phyloP scores from a whole-genome alignment of 257 asterid genomes.

The Rubia yunnanensis region DNA sequence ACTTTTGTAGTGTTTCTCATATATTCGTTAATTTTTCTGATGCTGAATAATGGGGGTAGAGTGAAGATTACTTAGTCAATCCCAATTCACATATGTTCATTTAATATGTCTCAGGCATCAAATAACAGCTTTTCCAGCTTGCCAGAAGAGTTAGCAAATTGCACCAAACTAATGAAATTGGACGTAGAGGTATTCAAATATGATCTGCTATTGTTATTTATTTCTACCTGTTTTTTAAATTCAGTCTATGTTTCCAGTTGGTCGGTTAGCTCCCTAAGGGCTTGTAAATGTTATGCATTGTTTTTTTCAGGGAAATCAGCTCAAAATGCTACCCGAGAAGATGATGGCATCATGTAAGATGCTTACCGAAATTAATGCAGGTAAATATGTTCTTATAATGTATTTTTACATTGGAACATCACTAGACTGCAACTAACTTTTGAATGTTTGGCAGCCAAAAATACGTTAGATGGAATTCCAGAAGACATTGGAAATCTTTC shows the following conservation, averaged over 20 bases:
- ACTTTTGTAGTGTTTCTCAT: neutral
- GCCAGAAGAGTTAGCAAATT: conserved; percentile 78
- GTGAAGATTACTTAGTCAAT: neutral
- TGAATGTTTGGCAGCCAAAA: conserved; percentile 50
- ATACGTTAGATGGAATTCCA: conserved; percentile 55
- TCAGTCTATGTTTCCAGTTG: neutral
- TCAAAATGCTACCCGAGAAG: conserved; percentile 44
- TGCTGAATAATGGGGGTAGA: neutral
- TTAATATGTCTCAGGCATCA: conserved; percentile 61
- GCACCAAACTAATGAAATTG: conserved; percentile 64
- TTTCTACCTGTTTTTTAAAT: no score
- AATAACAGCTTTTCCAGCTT: conserved; percentile 71
- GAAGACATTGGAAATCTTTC: conserved; percentile 77
- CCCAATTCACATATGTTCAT: neutral
- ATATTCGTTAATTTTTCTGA: neutral
- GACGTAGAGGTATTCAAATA: conserved; percentile 60
- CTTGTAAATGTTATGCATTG: conserved; percentile 4
- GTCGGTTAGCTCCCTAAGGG: conserved; percentile 8
- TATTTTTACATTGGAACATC: conserved; percentile 8
- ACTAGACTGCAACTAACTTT: conserved; percentile 20
- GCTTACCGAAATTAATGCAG: conserved; percentile 89
- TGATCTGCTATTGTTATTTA: neutral
- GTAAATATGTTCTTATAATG: conserved; percentile 31
- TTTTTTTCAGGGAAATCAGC: conserved; percentile 73
- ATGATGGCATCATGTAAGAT: conserved; percentile 64